phyloP scores from a whole-genome alignment of 1,139 yeast genomes.

The Candida albicans region DNA sequence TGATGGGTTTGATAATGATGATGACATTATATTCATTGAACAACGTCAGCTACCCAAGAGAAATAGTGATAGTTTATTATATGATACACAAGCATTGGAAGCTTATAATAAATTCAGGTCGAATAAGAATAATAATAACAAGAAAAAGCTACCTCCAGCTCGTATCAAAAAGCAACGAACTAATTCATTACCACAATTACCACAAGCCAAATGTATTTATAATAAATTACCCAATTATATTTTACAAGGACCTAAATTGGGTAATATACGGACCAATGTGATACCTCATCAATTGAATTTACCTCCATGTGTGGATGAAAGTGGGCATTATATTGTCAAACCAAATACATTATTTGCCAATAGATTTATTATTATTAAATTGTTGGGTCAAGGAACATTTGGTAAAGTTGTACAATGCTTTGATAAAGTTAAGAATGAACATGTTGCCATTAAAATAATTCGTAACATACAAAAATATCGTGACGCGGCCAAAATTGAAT shows the following conservation, averaged over 20 bases:
- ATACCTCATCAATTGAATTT: conserved; percentile 40
- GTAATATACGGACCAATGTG: conserved; percentile 43
- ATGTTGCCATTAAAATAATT: conserved; percentile 90
- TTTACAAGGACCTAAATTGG: conserved; percentile 41
- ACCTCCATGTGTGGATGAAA: conserved; percentile 66
- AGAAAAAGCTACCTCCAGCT: not conserved
- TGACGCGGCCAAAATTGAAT: conserved; percentile 84
- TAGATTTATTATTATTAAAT: conserved; percentile 61
- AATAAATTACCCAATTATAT: conserved; percentile 42
- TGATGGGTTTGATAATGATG: conserved; percentile 22
- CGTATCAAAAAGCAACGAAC: conserved; percentile 57
- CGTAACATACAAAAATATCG: conserved; percentile 75
- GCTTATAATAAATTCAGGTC: conserved; percentile 49
- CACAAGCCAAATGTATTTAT: conserved; percentile 51
- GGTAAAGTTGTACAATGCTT: conserved; percentile 86
- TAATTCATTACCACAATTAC: conserved; percentile 69
- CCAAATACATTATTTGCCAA: conserved; percentile 63
- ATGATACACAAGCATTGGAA: conserved; percentile 42
- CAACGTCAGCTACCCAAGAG: conserved; percentile 30
- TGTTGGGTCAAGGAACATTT: conserved; percentile 96
- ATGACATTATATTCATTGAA: conserved; percentile 37
- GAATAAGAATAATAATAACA: conserved; percentile 19
- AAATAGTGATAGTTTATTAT: conserved; percentile 40
- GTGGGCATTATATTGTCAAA: conserved; percentile 78
- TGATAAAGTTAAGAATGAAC: conserved; percentile 56